Evolutionary conservation across 2,329 filamentous ascomycete species (phyloP).

Genomic region (Calcarisporium arbuscula): DNA sequence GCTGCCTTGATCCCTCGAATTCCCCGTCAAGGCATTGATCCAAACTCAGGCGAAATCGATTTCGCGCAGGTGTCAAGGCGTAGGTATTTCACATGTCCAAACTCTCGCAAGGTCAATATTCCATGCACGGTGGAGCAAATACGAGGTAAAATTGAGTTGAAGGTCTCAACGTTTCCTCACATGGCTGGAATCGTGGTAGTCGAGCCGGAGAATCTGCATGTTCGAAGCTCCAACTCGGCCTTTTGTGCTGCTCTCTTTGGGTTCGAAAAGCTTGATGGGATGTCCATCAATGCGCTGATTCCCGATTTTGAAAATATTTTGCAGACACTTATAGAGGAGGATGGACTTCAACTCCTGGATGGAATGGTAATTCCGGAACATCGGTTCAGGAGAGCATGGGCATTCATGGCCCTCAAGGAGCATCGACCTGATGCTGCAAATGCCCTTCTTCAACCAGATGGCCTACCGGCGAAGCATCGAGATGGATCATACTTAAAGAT

Average conservation of each 20-base stretch:
- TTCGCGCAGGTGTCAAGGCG: slow-evolving; percentile 66
- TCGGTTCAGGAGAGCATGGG: slow-evolving; percentile 84
- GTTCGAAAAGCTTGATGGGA: slow-evolving; percentile 74
- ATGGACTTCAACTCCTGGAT: slow-evolving; percentile 75
- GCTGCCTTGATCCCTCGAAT: slow-evolving; percentile 74
- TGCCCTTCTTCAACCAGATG: slow-evolving; percentile 77
- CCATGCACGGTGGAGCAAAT: slow-evolving; percentile 76
- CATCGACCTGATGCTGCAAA: slow-evolving; percentile 72
- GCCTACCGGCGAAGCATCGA: slow-evolving; percentile 77
- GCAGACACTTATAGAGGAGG: slow-evolving; percentile 75
- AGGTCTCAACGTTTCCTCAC: slow-evolving; percentile 90
- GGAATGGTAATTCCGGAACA: slow-evolving; percentile 97
- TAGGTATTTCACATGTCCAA: slow-evolving; percentile 80
- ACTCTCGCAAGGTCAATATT: slow-evolving; percentile 70
- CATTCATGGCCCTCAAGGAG: slow-evolving; percentile 76
- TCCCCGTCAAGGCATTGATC: slow-evolving; percentile 67
- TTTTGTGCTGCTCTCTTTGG: slow-evolving; percentile 93
- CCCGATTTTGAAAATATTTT: slow-evolving; percentile 83
- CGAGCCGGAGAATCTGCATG: slow-evolving; percentile 67
- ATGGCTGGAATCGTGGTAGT: slow-evolving; percentile 96
- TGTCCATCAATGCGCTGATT: slow-evolving; percentile 72
- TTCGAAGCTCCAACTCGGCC: slow-evolving; percentile 90
- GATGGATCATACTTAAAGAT: slow-evolving; percentile 91
- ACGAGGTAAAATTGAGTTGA: slow-evolving; percentile 62
- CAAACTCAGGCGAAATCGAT: slow-evolving; percentile 66